Conservation (phyloP, 2,329 filamentous ascomycete genomes). For the Domatiomyces catenatus region DNA sequence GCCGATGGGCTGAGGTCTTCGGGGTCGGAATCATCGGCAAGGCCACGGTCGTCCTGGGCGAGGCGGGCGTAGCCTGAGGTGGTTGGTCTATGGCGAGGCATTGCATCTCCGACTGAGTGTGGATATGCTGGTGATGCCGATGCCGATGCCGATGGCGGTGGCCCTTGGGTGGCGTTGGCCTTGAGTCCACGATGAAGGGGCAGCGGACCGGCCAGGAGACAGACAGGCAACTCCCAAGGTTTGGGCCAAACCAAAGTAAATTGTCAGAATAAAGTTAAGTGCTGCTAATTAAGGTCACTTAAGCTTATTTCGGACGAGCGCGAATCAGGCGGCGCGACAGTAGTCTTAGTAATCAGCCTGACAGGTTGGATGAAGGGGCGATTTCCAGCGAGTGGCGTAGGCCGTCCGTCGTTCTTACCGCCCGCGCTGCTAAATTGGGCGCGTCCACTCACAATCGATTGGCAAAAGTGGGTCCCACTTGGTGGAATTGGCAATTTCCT, state of each 20-base stretch:
- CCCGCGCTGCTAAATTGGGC: not conserved
- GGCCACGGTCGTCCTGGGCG: slow-evolving; percentile 43
- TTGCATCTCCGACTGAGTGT: slow-evolving; percentile 20
- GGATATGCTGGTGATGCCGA: not conserved
- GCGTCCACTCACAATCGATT: not conserved
- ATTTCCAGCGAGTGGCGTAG: not conserved
- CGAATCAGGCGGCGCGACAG: not conserved
- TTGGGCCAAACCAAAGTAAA: not conserved
- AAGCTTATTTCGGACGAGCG: not conserved
- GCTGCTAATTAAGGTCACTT: not conserved
- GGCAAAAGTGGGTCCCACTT: not conserved
- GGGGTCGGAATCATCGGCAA: slow-evolving; percentile 54
- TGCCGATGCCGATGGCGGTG: not conserved
- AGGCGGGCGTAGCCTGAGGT: slow-evolving; percentile 76
- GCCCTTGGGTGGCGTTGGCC: not conserved
- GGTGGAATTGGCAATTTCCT: slow-evolving; percentile 4
- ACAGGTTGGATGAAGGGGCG: too few relatives aligned
- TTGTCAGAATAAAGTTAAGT: not conserved
- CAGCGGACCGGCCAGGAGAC: not conserved
- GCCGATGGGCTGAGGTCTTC: slow-evolving; percentile 39
- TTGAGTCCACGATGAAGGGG: not conserved
- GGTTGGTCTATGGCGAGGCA: slow-evolving; percentile 53
- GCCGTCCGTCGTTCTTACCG: not conserved
- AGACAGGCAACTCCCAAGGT: not conserved
- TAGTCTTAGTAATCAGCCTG: not conserved